These are phyloP conservation scores for Helicosporidium sp. DNA, from an alignment of 139 green algal genomes.

Conservation along the genomic window DNA sequence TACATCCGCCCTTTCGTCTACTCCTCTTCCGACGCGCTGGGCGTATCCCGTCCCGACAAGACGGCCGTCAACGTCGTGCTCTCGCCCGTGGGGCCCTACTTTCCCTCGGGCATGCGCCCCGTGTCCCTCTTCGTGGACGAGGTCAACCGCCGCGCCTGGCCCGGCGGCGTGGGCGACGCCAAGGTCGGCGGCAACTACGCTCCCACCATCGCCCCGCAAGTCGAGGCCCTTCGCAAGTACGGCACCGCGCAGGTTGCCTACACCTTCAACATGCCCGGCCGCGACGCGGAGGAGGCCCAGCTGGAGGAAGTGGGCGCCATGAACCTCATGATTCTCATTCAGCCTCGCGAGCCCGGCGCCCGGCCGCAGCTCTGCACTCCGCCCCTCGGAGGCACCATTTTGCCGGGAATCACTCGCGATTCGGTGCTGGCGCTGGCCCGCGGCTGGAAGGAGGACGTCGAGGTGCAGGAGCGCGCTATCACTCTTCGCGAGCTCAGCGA, in stretches of 20 bases:
- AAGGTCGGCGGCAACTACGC: slow-evolving; percentile 65
- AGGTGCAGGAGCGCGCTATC: slow-evolving; percentile 31
- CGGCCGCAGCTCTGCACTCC: slow-evolving; percentile 50
- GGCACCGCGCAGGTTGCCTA: slow-evolving; percentile 26
- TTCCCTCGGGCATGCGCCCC: slow-evolving; percentile 28
- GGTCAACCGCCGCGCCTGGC: slow-evolving; percentile 41
- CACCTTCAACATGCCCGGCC: slow-evolving; percentile 3
- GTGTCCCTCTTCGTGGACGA: slow-evolving; percentile 55
- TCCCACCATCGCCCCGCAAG: slow-evolving; percentile 45
- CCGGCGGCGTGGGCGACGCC: slow-evolving; percentile 41
- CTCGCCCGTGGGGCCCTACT: slow-evolving; percentile 66
- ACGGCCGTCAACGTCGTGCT: slow-evolving; percentile 41
- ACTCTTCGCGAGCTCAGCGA: slow-evolving; percentile 19
- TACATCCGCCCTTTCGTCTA: slow-evolving; percentile 62
- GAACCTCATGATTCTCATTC: slow-evolving; percentile 46
- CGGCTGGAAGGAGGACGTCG: slow-evolving; percentile 26
- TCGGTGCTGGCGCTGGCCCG: slow-evolving; percentile 39
- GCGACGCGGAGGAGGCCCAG: slow-evolving; percentile 9
- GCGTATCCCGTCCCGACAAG: slow-evolving; percentile 24
- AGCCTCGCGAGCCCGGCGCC: slow-evolving; percentile 5
- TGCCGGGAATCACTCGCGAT: slow-evolving; percentile 59
- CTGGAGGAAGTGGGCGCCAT: slow-evolving; percentile 56
- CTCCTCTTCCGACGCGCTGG: slow-evolving; percentile 19
- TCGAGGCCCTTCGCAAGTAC: slow-evolving; percentile 7
- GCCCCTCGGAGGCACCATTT: slow-evolving; percentile 50